Percentiles rank a stretch among this genome's conserved stretches.
Evolutionary conservation across 345 rosid species (phyloP).

Genomic region (Pistacia vera): DNA sequence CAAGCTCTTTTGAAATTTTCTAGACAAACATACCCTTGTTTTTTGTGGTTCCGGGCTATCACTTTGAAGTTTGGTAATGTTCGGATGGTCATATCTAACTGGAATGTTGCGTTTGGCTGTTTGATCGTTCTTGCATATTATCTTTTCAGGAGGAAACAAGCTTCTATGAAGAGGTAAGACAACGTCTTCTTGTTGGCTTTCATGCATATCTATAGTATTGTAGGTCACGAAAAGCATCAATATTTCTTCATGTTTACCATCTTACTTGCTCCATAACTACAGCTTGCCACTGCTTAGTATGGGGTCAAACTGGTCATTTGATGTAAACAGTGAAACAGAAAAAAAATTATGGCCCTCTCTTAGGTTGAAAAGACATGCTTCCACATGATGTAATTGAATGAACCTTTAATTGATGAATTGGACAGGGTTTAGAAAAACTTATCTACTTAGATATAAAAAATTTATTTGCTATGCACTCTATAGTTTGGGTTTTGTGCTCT

Average conservation of each 20-base stretch:
- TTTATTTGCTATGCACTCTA: background rate
- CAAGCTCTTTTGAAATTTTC: constrained; percentile 46
- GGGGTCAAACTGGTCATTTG: background rate
- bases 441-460: background rate
- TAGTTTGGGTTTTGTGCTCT: background rate
- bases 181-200: background rate
- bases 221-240: background rate
- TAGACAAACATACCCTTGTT: constrained; percentile 28
- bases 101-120: constrained; percentile 60
- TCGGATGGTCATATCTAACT: constrained; percentile 44
- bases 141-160: constrained; percentile 51
- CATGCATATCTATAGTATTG: background rate
- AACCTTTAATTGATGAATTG: background rate
- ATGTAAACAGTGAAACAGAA: background rate
- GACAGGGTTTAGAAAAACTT: background rate
- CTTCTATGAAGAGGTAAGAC: constrained; percentile 55
- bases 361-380: constrained; percentile 4
- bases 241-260: background rate
- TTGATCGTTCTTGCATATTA: constrained; percentile 52
- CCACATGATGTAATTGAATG: background rate
- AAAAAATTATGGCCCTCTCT: background rate
- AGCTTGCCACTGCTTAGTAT: background rate
- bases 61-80: constrained; percentile 56
- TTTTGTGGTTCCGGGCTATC: constrained; percentile 63
- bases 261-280: background rate